Percentiles rank a stretch among this genome's conserved stretches.
These are phyloP conservation scores for Lachnellula suecica DNA, from an alignment of 2,329 filamentous ascomycete species.

Conservation along the genomic window DNA sequence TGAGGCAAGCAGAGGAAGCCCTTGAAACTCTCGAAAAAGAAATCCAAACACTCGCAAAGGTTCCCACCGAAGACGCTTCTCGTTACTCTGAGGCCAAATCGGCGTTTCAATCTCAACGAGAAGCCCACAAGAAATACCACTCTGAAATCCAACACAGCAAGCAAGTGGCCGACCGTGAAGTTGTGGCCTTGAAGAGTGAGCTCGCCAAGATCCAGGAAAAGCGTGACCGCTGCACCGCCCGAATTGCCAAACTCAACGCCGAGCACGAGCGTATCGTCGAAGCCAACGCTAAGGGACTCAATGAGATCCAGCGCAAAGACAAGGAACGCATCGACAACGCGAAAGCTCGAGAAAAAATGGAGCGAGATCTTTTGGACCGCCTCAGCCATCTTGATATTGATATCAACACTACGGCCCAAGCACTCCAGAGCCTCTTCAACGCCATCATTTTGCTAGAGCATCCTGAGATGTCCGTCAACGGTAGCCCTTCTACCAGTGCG, in stretches of 20 bases:
- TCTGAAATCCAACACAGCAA: constrained; percentile 62
- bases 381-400: constrained; percentile 18
- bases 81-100: constrained; percentile 54
- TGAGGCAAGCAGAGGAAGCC: constrained; percentile 63
- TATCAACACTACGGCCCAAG: constrained; percentile 12
- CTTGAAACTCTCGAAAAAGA: constrained; percentile 53
- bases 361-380: constrained; percentile 24
- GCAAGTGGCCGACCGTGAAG: constrained; percentile 58
- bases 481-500: constrained; percentile 19
- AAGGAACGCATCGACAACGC: constrained; percentile 28
- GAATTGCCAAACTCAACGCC: constrained; percentile 70
- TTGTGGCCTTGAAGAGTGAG: constrained; percentile 64
- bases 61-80: constrained; percentile 62
- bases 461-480: constrained; percentile 14
- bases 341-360: constrained; percentile 26
- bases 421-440: constrained; percentile 9
- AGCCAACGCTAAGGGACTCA: constrained; percentile 58
- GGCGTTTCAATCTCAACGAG: constrained; percentile 48
- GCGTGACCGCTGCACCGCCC: constrained; percentile 69
- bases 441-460: constrained; percentile 10
- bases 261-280: constrained; percentile 70
- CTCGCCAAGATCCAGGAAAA: constrained; percentile 63
- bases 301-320: constrained; percentile 34
- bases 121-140: constrained; percentile 42
- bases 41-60: constrained; percentile 62